Conservation (phyloP, 345 rosid genomes). For the Eucalyptus brandiana region DNA sequence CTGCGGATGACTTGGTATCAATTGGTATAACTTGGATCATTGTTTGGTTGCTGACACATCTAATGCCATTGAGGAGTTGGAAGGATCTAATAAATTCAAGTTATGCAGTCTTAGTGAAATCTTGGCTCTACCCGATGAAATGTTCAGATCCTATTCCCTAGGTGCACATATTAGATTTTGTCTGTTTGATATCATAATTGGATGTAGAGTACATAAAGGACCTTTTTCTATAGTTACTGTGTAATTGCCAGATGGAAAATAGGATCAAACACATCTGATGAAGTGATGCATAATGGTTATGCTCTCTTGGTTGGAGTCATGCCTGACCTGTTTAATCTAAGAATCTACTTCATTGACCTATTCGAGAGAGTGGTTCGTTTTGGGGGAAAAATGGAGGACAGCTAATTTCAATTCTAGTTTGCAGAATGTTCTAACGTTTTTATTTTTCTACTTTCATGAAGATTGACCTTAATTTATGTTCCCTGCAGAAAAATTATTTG, state of each 20-base stretch:
- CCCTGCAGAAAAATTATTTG: slow-evolving; percentile 70
- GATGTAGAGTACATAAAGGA: not conserved
- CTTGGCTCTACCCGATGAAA: not conserved
- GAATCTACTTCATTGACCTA: not conserved
- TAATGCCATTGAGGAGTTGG: not conserved
- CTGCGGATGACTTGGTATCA: not conserved
- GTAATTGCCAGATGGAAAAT: not conserved
- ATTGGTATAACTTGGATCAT: not conserved
- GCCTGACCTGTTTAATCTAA: not conserved
- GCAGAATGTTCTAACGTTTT: not conserved
- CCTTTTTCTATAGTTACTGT: not conserved
- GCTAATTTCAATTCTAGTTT: not conserved
- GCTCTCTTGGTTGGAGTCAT: not conserved
- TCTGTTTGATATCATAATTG: not conserved
- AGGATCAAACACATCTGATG: not conserved
- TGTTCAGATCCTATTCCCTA: not conserved
- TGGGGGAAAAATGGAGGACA: not conserved
- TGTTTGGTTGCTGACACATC: not conserved
- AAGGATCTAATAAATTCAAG: not conserved
- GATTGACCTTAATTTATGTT: not conserved
- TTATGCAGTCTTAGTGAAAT: not conserved
- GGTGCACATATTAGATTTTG: not conserved
- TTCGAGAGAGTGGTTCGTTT: not conserved
- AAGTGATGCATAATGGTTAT: not conserved
- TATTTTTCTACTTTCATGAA: not conserved